Base-by-base conservation (phyloP, 208 protist species). In the Trypanosoma cruzi region DNA sequence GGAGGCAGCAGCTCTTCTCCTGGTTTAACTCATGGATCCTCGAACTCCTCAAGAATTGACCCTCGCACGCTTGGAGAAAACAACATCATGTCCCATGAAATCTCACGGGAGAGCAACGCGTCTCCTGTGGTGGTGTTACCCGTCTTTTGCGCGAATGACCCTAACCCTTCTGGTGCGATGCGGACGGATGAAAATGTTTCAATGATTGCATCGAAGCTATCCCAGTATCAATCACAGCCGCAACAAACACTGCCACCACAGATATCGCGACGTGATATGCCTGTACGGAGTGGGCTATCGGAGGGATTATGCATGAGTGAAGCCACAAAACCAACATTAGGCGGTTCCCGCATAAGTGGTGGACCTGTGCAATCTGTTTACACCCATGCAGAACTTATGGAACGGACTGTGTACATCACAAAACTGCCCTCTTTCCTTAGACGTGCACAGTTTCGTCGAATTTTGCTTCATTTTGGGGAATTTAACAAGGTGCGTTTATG, bases 401-500 rank as follows among this genome's bases (percentile, higher is more conserved):
- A 85, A 62, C 80, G 84, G 42, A 95, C 90, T 22, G 90, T 93
- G 61, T 95, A 92, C 66, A 84, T 95, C 50, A 93, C 90, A 32
- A 92, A 92, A 64, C 73, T 95, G 56, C 87, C 90, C 1, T 86
- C 83, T 4, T 76, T 71, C 62, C 71, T 95, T 40, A 85, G 73
- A 13, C 58, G 79, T 0, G 75, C 59, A 1, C 80, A 95, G 77
- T 81, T 93, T 55, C 84, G 85, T 32, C 85, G 85, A 28, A 77
- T 95, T 55, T 75, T 95, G 20, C 52, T 77, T 42, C 78, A 92
- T 63, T 95, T 93, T 62, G 90, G 90, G n/a, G 81, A 89, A 29
- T 80, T 95, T 62, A 90, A 87, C 52, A 95, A 95, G 73, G 90
- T 95, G 22, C 90, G 90, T 16, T 75, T 95, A 16, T 90, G 80